Evolutionary conservation across 352 stramenopile genomes (phyloP).

Genomic region (Saprolegnia parasitica): DNA sequence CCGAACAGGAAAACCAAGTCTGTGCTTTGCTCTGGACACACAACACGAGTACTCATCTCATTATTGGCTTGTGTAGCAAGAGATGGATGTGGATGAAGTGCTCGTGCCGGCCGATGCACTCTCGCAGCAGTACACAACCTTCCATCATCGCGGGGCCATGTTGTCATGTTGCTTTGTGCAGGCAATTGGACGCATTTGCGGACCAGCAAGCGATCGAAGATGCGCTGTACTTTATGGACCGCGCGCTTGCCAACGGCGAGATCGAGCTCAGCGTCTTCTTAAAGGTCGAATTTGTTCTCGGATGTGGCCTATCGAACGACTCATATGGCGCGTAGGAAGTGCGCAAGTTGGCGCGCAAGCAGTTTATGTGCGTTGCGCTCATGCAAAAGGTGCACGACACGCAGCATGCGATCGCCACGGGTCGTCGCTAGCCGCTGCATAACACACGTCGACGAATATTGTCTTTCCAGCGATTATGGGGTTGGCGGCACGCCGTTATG

Average conservation of each 20-base stretch:
- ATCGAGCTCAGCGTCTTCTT: constrained; percentile 81
- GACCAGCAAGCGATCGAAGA: constrained; percentile 88
- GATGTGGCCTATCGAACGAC: background rate
- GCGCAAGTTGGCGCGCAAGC: constrained; percentile 82
- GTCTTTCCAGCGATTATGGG: background rate
- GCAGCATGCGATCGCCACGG: constrained; percentile 40
- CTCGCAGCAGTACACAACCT: constrained; percentile 77
- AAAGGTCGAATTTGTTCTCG: constrained; percentile 41
- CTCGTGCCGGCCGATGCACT: constrained; percentile 68
- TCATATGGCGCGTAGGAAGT: constrained; percentile 44
- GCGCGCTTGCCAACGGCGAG: constrained; percentile 79
- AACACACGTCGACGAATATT: background rate
- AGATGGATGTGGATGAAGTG: constrained; percentile 72
- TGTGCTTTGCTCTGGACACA: background rate
- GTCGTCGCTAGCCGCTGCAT: background rate
- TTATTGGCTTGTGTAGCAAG: constrained; percentile 37
- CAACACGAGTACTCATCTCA: background rate
- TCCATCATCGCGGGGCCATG: no score
- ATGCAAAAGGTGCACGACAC: constrained; percentile 82
- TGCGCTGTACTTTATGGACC: constrained; percentile 89
- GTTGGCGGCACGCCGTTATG: background rate
- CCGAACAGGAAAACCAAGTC: constrained; percentile 71
- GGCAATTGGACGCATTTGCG: constrained; percentile 35
- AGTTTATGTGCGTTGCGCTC: constrained; percentile 87
- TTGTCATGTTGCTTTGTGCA: no score